Evolutionary conservation across 2,329 filamentous ascomycete species (phyloP).

Genomic region (Claviceps cyperi): DNA sequence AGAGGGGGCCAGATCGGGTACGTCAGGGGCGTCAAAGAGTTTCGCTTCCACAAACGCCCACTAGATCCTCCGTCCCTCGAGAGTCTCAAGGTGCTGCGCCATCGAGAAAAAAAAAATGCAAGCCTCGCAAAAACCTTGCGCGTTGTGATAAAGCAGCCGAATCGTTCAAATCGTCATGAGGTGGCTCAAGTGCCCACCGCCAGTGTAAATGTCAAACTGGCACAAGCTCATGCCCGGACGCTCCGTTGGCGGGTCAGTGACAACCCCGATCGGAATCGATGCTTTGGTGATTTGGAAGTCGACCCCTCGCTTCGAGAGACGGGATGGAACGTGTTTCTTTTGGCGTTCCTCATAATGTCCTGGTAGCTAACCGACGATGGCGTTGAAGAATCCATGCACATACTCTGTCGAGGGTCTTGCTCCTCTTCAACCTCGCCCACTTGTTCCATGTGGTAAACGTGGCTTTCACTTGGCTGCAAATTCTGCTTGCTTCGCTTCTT

Average conservation of each 20-base stretch:
- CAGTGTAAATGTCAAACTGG: too few relatives aligned
- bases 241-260: constrained; percentile 25
- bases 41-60: background rate
- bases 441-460: constrained; percentile 21
- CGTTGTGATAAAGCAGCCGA: background rate
- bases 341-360: constrained; percentile 30
- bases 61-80: background rate
- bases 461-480: constrained; percentile 24
- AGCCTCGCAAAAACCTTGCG: background rate
- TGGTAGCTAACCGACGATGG: constrained; percentile 28
- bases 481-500: constrained; percentile 39
- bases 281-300: constrained; percentile 15
- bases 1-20: background rate
- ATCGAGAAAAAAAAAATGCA: background rate
- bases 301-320: constrained; percentile 11
- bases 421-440: constrained; percentile 19
- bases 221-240: constrained; percentile 18
- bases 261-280: constrained; percentile 21
- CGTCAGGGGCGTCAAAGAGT: background rate
- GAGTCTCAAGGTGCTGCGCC: background rate
- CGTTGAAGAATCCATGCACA: constrained; percentile 11
- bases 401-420: constrained; percentile 8
- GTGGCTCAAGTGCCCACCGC: too few relatives aligned
- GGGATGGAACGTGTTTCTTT: constrained; percentile 21
- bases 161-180: background rate